Evolutionary conservation across 2,329 filamentous ascomycete species (phyloP).

Genomic region (Talaromyces sp.): DNA sequence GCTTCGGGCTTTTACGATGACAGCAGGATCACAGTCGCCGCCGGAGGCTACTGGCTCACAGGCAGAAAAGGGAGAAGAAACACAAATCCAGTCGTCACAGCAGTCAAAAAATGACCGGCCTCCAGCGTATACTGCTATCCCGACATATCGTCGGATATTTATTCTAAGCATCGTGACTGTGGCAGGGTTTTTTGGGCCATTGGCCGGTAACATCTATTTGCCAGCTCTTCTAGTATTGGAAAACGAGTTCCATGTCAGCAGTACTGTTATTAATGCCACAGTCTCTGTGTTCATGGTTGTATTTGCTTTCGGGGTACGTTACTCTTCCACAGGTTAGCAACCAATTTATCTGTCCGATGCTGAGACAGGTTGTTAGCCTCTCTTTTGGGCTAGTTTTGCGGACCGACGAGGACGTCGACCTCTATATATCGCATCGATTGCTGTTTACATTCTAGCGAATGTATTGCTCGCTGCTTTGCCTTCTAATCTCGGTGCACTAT

Average conservation of each 20-base stretch:
- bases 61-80: too few species aligned
- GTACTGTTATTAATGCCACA: conserved; percentile 38
- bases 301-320: conserved; percentile 36
- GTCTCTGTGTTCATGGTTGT: conserved; percentile 44
- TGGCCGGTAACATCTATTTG: conserved; percentile 44
- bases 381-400: not conserved
- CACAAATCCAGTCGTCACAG: not conserved
- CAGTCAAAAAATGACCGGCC: not conserved
- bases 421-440: conserved; percentile 38
- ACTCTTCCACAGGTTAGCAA: not conserved
- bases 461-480: conserved; percentile 36
- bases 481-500: conserved; percentile 33
- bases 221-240: conserved; percentile 37
- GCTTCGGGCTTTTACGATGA: too few species aligned
- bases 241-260: conserved; percentile 32
- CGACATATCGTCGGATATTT: conserved; percentile 30
- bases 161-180: conserved; percentile 37
- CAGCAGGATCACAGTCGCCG: too few species aligned
- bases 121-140: conserved; percentile 35
- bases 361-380: not conserved
- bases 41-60: too few species aligned
- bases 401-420: conserved; percentile 33
- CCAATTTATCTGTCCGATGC: too few species aligned
- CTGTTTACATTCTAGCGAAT: conserved; percentile 38
- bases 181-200: conserved; percentile 41